These are phyloP conservation scores for Pyronema domesticum DNA, from an alignment of 495 filamentous ascomycete species.

Conservation along the genomic window DNA sequence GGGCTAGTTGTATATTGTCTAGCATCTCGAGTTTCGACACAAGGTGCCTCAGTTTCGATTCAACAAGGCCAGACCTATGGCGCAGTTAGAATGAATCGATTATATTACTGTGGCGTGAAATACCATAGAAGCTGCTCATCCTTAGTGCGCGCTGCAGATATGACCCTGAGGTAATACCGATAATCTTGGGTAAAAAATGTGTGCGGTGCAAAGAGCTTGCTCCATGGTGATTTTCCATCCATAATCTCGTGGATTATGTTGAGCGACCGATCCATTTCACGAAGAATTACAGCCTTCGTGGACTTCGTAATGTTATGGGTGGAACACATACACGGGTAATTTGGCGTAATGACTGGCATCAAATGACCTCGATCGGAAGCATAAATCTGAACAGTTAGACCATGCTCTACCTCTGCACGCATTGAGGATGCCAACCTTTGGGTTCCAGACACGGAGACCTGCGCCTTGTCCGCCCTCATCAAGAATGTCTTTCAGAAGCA, in stretches of 20 bases:
- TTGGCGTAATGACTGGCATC: constrained; percentile 95
- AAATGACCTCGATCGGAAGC: constrained; percentile 61
- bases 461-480: constrained; percentile 51
- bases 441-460: constrained; percentile 83
- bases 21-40: constrained; percentile 63
- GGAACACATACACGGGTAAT: constrained; percentile 90
- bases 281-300: constrained; percentile 63
- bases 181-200: constrained; percentile 83
- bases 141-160: constrained; percentile 68
- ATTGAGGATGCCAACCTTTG: constrained; percentile 40
- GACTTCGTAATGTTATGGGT: constrained; percentile 84
- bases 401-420: neutral
- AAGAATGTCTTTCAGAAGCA: constrained; percentile 62
- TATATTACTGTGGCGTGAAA: neutral
- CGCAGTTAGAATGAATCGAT: constrained; percentile 6
- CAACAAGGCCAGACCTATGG: constrained; percentile 53
- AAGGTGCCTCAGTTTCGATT: constrained; percentile 76
- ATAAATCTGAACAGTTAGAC: constrained; percentile 42
- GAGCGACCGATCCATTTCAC: constrained; percentile 61
- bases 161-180: constrained; percentile 83
- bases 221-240: constrained; percentile 56
- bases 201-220: constrained; percentile 70
- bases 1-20: constrained; percentile 58
- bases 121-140: constrained; percentile 68
- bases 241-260: constrained; percentile 70